Evolutionary conservation across 495 filamentous ascomycete genomes (phyloP).

Genomic region (Annulohypoxylon nitens): DNA sequence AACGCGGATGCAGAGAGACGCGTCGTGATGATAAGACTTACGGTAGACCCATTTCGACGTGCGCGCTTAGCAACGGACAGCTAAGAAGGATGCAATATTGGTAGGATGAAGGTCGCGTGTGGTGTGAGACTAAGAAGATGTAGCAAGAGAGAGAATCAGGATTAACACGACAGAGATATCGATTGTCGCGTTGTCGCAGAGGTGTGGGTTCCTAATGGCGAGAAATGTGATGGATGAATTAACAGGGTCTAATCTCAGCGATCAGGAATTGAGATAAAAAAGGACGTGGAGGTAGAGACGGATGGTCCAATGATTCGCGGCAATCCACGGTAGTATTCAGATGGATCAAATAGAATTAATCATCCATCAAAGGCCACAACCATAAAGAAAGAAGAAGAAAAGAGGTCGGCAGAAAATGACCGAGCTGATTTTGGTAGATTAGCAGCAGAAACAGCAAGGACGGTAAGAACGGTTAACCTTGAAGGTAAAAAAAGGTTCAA

Average conservation of each 20-base stretch:
- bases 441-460: neutral
- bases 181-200: constrained; percentile 11
- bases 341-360: too few relatives aligned
- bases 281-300: neutral
- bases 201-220: neutral
- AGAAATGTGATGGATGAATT: neutral
- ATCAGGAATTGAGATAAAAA: constrained; percentile 13
- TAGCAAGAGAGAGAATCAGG: neutral
- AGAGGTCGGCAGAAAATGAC: constrained; percentile 11
- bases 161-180: neutral
- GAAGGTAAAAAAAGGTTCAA: constrained; percentile 1
- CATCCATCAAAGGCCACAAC: neutral
- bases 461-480: neutral
- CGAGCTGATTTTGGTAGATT: constrained; percentile 16
- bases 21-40: constrained; percentile 64
- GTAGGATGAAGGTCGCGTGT: neutral
- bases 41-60: constrained; percentile 81
- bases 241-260: constrained; percentile 12
- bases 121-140: neutral
- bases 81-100: neutral
- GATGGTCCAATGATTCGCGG: constrained; percentile 11
- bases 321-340: constrained; percentile 23
- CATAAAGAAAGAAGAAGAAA: constrained; percentile 28
- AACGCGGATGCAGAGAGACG: constrained; percentile 24
- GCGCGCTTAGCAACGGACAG: constrained; percentile 27